Percentiles rank a stretch among this genome's conserved stretches.
Conservation (phyloP, 208 protist species). For the Trypanosoma cruzi region DNA sequence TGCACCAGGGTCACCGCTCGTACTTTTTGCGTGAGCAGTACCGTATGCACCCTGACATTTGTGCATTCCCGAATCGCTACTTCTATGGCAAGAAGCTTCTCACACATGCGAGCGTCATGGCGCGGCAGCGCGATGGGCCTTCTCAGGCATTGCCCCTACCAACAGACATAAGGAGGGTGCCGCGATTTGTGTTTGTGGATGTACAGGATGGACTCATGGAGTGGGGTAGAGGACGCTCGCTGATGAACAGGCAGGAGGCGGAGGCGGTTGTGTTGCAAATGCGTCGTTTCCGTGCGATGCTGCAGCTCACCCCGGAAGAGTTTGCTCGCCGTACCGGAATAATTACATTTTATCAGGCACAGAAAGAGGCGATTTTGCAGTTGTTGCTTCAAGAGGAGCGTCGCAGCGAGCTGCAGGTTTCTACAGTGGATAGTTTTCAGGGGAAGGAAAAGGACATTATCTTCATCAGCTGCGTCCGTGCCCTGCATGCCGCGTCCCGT, state of each 20-base stretch:
- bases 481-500: constrained; percentile 18
- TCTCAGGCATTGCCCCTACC: constrained; percentile 2
- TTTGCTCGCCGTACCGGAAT: constrained; percentile 64
- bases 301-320: constrained; percentile 48
- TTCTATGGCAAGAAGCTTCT: constrained; percentile 76
- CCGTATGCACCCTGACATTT: constrained; percentile 91
- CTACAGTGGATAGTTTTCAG: constrained; percentile 94
- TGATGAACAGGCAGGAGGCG: constrained; percentile 57
- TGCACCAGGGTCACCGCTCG: constrained; percentile 54
- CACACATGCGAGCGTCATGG: constrained; percentile 45
- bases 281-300: constrained; percentile 61
- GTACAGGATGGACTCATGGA: constrained; percentile 55
- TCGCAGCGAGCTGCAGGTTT: constrained; percentile 66
- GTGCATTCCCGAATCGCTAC: constrained; percentile 79
- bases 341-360: constrained; percentile 88
- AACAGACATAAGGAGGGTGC: constrained; percentile 24
- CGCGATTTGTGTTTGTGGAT: constrained; percentile 78
- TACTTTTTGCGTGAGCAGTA: constrained; percentile 86
- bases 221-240: constrained; percentile 38
- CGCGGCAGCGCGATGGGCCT: constrained; percentile 1
- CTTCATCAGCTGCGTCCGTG: constrained; percentile 90
- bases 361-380: constrained; percentile 50
- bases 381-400: constrained; percentile 56
- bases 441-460: constrained; percentile 94
- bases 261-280: constrained; percentile 62